phyloP scores from a whole-genome alignment of 2,329 filamentous ascomycete species.

The Epichloe hybrida region DNA sequence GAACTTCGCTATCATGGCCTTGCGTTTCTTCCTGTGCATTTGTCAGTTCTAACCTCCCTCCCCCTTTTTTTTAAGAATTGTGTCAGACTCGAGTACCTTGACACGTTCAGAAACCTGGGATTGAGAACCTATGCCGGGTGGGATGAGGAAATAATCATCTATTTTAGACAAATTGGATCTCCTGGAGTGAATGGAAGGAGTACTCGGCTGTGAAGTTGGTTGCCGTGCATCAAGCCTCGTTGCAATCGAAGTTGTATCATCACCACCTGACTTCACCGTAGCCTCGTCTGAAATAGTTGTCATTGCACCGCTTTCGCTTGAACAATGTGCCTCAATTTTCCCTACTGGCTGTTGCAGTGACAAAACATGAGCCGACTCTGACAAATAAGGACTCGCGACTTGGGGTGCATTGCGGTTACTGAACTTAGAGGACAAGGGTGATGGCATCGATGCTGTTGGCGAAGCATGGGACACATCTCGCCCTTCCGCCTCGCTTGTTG shows the following conservation, averaged over 20 bases:
- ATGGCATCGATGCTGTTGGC: constrained; percentile 11
- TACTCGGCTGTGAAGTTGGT: not conserved
- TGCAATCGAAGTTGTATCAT: not conserved
- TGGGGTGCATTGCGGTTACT: constrained; percentile 7
- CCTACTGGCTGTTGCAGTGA: constrained; percentile 27
- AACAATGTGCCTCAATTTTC: constrained; percentile 3
- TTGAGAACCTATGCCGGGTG: not conserved
- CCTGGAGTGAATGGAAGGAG: not conserved
- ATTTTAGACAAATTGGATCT: not conserved
- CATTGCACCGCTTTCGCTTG: constrained; percentile 5
- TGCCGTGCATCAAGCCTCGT: not conserved
- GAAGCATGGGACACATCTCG: constrained; percentile 12
- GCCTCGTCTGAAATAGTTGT: constrained; percentile 1
- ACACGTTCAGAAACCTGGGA: not conserved
- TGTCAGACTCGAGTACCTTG: not conserved
- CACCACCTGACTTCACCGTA: not conserved
- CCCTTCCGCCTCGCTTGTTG: constrained; percentile 20
- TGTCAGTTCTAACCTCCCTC: not conserved
- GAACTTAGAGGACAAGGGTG: constrained; percentile 3
- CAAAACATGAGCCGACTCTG: constrained; percentile 33
- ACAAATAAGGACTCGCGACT: constrained; percentile 29
- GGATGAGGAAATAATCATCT: not conserved
- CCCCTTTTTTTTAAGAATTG: not conserved
- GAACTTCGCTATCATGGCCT: not conserved
- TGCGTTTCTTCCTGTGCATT: not conserved